Evolutionary conservation across 2,329 filamentous ascomycete species (phyloP).

Genomic region (Alternaria tenuissima): DNA sequence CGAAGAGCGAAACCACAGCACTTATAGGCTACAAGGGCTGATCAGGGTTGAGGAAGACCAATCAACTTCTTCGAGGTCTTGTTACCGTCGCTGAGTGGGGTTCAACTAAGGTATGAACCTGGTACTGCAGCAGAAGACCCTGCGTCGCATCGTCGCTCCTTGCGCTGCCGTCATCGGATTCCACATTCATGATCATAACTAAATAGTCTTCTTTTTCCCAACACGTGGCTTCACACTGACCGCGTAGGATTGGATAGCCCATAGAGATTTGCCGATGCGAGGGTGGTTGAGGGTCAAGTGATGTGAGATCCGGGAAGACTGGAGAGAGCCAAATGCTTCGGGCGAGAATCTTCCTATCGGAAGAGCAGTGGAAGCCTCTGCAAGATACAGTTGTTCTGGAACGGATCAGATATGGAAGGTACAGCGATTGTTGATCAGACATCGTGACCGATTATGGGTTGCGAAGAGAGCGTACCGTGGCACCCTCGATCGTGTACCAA

Average conservation of each 20-base stretch:
- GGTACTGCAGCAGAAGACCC: conserved; percentile 7
- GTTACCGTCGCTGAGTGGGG: conserved; percentile 7
- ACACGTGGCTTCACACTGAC: background rate
- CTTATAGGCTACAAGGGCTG: background rate
- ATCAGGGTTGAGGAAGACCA: background rate
- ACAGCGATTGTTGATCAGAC: background rate
- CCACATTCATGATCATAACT: background rate
- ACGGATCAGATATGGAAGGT: background rate
- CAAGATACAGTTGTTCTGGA: background rate
- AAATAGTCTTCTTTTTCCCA: background rate
- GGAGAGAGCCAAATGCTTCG: no score
- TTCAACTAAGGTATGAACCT: background rate
- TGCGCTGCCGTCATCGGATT: conserved; percentile 1
- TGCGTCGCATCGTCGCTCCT: conserved; percentile 7
- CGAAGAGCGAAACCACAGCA: background rate
- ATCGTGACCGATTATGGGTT: background rate
- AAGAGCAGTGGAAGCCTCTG: background rate
- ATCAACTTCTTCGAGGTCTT: background rate
- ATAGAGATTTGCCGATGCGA: background rate
- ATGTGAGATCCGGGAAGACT: background rate
- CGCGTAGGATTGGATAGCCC: background rate
- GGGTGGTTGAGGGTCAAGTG: background rate
- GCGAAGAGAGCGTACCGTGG: background rate
- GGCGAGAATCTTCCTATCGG: background rate
- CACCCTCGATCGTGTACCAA: background rate